phyloP scores from a whole-genome alignment of 768 basidiomycete genomes.

The Trametes gibbosa region DNA sequence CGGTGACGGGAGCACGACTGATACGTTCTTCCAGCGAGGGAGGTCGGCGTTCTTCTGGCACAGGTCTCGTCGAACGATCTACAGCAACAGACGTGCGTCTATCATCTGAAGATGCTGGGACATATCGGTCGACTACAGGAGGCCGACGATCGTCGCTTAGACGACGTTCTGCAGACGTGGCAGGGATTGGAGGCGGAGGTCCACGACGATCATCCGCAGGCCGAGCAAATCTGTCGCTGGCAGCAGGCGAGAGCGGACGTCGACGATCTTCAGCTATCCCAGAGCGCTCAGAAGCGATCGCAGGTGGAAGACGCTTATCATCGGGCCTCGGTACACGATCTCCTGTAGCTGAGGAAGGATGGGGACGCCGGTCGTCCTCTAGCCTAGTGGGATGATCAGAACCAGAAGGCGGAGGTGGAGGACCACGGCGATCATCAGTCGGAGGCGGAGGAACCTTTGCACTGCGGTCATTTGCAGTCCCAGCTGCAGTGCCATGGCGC shows the following conservation, averaged over 20 bases:
- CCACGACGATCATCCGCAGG: constrained; percentile 21
- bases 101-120: constrained; percentile 1
- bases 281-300: not conserved
- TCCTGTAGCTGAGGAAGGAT: constrained; percentile 4
- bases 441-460: not conserved
- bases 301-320: constrained; percentile 6
- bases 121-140: constrained; percentile 6
- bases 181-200: constrained; percentile 1
- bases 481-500: not conserved
- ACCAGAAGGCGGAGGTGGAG: not conserved
- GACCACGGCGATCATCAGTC: constrained; percentile 9
- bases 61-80: constrained; percentile 2
- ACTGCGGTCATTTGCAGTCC: not conserved
- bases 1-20: constrained; percentile 1
- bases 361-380: constrained; percentile 14
- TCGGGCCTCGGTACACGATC: constrained; percentile 16
- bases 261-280: constrained; percentile 19
- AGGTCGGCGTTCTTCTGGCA: constrained; percentile 10
- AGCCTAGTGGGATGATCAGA: not conserved
- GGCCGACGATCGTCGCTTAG: constrained; percentile 15
- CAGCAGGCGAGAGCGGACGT: constrained; percentile 6
- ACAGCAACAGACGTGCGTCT: constrained; percentile 6
- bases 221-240: constrained; percentile 4
- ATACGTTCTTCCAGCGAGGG: constrained; percentile 7
- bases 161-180: not conserved